phyloP scores from a whole-genome alignment of 208 protist species.

The Novymonas esmeraldas region DNA sequence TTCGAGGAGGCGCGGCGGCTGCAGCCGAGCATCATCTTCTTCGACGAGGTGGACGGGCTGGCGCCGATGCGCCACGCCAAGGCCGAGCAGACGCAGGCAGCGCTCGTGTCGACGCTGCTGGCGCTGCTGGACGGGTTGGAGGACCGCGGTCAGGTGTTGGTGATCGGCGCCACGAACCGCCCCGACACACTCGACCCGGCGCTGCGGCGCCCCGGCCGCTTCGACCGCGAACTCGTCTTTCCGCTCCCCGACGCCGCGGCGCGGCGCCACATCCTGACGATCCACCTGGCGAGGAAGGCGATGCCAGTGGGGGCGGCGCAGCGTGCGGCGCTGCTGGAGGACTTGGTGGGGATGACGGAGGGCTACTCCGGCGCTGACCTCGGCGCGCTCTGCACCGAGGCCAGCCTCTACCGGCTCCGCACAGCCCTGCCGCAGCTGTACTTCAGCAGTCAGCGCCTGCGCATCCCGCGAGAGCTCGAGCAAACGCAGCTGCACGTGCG shows the following conservation, averaged over 20 bases:
- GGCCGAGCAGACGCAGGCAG: slow-evolving; percentile 82
- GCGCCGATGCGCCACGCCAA: slow-evolving; percentile 79
- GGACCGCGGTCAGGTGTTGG: slow-evolving; percentile 90
- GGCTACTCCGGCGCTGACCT: slow-evolving; percentile 99
- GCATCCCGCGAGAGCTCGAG: slow-evolving; percentile 37
- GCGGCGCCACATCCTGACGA: slow-evolving; percentile 90
- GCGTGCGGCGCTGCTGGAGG: slow-evolving; percentile 76
- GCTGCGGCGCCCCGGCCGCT: slow-evolving; percentile 95
- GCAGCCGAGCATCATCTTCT: slow-evolving; percentile 99
- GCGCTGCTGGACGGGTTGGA: slow-evolving; percentile 96
- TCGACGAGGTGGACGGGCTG: slow-evolving; percentile 99
- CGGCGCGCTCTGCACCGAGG: slow-evolving; percentile 99
- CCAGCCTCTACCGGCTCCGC: slow-evolving; percentile 81
- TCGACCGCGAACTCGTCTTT: slow-evolving; percentile 97
- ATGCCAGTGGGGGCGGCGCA: slow-evolving; percentile 86
- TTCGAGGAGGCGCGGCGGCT: slow-evolving; percentile 97
- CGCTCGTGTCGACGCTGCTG: slow-evolving; percentile 92
- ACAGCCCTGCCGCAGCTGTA: slow-evolving; percentile 81
- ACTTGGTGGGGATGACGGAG: slow-evolving; percentile 90
- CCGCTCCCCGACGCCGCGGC: slow-evolving; percentile 74
- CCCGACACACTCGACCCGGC: slow-evolving; percentile 97
- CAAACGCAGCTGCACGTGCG: slow-evolving; percentile 32
- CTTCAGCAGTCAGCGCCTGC: slow-evolving; percentile 50
- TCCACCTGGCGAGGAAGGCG: slow-evolving; percentile 98
- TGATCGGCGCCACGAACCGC: slow-evolving; percentile 96